These are phyloP conservation scores for Cerrena zonata DNA, from an alignment of 1,284 basidiomycete genomes.

Conservation along the genomic window DNA sequence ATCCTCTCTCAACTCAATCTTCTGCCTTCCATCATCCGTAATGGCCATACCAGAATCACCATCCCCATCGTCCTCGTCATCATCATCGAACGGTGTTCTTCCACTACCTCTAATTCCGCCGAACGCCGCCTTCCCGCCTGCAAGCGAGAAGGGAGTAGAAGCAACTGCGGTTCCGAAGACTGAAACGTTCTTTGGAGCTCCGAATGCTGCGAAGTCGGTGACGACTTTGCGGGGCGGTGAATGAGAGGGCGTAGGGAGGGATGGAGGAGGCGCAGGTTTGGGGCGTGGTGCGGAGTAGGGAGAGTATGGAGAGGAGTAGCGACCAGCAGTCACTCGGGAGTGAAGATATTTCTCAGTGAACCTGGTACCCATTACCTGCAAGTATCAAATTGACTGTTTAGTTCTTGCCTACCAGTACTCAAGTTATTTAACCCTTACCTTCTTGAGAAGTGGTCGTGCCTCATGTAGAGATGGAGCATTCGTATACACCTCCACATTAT, in stretches of 20 bases:
- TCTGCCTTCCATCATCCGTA: conserved; percentile 61
- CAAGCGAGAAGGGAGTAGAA: conserved; percentile 70
- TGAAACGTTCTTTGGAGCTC: conserved; percentile 66
- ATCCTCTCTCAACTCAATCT: conserved; percentile 69
- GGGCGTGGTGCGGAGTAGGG: conserved; percentile 43
- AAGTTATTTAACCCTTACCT: conserved; percentile 43
- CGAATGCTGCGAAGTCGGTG: conserved; percentile 84
- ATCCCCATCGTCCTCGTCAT: conserved; percentile 46
- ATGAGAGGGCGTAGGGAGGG: conserved; percentile 31
- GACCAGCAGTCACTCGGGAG: conserved; percentile 55
- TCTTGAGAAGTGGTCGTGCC: conserved; percentile 75
- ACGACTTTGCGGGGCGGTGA: conserved; percentile 81
- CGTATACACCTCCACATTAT: conserved; percentile 87
- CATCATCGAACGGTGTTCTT: conserved; percentile 59
- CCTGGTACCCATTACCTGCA: conserved; percentile 81
- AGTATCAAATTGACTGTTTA: background rate
- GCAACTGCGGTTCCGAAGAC: conserved; percentile 79
- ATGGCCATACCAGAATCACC: conserved; percentile 65
- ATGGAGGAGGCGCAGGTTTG: conserved; percentile 29
- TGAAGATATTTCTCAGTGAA: conserved; percentile 92
- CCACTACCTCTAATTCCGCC: conserved; percentile 52
- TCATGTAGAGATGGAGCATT: conserved; percentile 68
- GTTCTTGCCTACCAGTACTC: background rate
- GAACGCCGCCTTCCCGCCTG: conserved; percentile 75
- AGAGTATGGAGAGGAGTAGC: conserved; percentile 47